These are phyloP conservation scores for Eutypa lata DNA, from an alignment of 2,329 filamentous ascomycete genomes.

Conservation along the genomic window DNA sequence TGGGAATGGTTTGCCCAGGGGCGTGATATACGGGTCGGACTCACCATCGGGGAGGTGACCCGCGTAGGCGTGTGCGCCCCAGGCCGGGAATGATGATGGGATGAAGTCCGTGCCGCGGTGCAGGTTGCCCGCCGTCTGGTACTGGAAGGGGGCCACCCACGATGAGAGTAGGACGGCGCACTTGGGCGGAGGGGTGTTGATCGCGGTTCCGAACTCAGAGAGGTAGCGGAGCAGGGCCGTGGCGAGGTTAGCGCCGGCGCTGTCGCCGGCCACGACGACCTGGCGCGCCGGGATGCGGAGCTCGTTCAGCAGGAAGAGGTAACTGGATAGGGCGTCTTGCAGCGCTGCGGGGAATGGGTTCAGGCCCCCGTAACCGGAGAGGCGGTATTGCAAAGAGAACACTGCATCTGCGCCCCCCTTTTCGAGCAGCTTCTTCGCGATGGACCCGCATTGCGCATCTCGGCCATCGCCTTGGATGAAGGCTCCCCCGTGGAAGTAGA, in stretches of 20 bases:
- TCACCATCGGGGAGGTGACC: constrained; percentile 13
- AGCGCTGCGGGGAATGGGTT: constrained; percentile 46
- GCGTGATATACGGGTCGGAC: constrained; percentile 31
- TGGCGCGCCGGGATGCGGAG: constrained; percentile 34
- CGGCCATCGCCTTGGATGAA: constrained; percentile 36
- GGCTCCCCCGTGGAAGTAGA: constrained; percentile 49
- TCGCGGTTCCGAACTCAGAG: constrained; percentile 31
- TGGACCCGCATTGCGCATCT: constrained; percentile 34
- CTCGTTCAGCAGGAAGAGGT: constrained; percentile 40
- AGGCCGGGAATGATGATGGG: constrained; percentile 31
- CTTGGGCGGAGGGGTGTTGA: constrained; percentile 10
- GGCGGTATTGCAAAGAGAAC: constrained; percentile 45
- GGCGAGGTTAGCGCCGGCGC: constrained; percentile 44
- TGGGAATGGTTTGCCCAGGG: constrained; percentile 19
- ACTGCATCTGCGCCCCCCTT: constrained; percentile 35
- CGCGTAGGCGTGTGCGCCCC: constrained; percentile 38
- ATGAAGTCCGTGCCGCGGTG: constrained; percentile 37
- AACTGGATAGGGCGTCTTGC: constrained; percentile 45
- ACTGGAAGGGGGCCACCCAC: constrained; percentile 20
- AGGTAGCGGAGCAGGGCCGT: constrained; percentile 45
- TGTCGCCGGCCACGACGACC: constrained; percentile 46
- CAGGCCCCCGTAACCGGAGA: constrained; percentile 36
- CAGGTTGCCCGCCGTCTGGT: constrained; percentile 10
- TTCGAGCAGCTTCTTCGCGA: constrained; percentile 31
- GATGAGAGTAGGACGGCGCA: constrained; percentile 35